phyloP scores from a whole-genome alignment of 1,284 basidiomycete genomes.

The Leccinum subspadiceum region DNA sequence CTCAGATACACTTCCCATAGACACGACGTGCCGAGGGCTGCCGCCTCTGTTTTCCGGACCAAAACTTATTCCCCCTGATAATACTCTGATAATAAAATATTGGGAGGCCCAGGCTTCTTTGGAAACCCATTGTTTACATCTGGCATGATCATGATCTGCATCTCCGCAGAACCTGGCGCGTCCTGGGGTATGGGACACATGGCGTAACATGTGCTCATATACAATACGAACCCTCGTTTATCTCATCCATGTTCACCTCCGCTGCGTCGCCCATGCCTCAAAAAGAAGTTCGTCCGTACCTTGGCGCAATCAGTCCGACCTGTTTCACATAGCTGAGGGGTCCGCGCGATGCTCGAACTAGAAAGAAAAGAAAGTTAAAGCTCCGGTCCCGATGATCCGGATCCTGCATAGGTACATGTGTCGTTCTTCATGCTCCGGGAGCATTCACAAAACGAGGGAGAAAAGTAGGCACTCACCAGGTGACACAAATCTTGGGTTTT shows the following conservation, averaged over 20 bases:
- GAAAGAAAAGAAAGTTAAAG: slow-evolving; percentile 8
- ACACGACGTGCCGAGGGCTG: not conserved
- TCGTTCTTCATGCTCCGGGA: not conserved
- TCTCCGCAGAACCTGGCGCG: not conserved
- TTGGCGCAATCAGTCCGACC: not conserved
- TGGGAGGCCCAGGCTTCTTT: not conserved
- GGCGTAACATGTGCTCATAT: not conserved
- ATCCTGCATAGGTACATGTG: not conserved
- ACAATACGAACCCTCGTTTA: not conserved
- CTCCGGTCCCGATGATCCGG: slow-evolving; percentile 3
- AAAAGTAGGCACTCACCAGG: not conserved
- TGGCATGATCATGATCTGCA: not conserved
- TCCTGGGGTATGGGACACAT: not conserved
- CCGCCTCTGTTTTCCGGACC: slow-evolving; percentile 1
- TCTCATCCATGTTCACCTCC: not conserved
- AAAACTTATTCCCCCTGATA: slow-evolving; percentile 1
- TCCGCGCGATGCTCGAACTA: not conserved
- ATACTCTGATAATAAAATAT: not conserved
- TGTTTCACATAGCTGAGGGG: not conserved
- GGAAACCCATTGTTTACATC: too few species aligned
- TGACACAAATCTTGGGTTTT: slow-evolving; percentile 23
- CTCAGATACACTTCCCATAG: not conserved
- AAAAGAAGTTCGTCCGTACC: not conserved
- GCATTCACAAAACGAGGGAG: not conserved
- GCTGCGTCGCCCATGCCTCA: not conserved